These are phyloP conservation scores for Silene conica DNA, from an alignment of 148 eudicot genomes.

Conservation along the genomic window DNA sequence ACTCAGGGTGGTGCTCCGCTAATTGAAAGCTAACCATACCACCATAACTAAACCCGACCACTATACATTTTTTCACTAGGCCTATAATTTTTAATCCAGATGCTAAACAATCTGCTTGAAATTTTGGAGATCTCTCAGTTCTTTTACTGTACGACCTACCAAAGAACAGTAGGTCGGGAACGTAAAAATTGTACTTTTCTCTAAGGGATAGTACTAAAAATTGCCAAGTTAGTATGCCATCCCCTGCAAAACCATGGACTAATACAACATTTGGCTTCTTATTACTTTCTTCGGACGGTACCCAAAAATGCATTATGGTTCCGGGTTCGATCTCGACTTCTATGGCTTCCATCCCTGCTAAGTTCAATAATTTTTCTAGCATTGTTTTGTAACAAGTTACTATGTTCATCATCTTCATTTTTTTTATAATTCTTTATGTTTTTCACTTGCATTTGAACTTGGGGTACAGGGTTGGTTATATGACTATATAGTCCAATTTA, in stretches of 20 bases:
- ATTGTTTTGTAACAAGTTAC: constrained; percentile 20
- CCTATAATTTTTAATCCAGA: constrained; percentile 39
- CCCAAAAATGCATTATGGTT: constrained; percentile 45
- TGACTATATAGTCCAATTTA: not conserved
- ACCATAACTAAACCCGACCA: constrained; percentile 63
- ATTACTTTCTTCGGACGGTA: not conserved
- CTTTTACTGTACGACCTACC: constrained; percentile 35
- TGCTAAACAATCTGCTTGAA: constrained; percentile 53
- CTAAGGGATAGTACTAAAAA: constrained; percentile 33
- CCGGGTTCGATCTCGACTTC: constrained; percentile 38
- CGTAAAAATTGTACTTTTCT: constrained; percentile 32
- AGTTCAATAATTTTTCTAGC: constrained; percentile 26
- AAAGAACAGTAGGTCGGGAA: constrained; percentile 54
- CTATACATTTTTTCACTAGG: constrained; percentile 37
- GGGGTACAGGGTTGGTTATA: not conserved
- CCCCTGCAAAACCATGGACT: constrained; percentile 39
- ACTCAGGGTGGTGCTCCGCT: constrained; percentile 42
- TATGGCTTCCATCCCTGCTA: constrained; percentile 30
- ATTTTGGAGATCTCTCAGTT: constrained; percentile 21
- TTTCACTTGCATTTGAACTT: not conserved
- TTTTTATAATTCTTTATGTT: not conserved
- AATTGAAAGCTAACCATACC: constrained; percentile 53
- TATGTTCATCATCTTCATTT: constrained; percentile 31
- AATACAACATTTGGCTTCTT: constrained; percentile 35
- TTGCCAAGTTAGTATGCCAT: constrained; percentile 44